Conservation (phyloP, 2,329 filamentous ascomycete species). For the Byssothecium circinans region DNA sequence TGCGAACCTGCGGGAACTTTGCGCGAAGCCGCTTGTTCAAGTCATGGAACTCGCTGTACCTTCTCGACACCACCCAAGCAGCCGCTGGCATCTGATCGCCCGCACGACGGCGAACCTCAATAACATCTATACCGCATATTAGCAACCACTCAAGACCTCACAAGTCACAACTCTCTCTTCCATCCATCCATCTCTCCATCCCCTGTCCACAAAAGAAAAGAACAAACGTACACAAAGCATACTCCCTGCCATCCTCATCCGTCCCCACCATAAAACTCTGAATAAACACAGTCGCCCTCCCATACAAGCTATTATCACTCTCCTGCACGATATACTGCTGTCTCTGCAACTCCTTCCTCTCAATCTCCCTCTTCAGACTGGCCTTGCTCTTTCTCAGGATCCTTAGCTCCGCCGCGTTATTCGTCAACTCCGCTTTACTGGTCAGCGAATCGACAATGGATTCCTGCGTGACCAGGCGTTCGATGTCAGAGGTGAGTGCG, state of each 20-base stretch:
- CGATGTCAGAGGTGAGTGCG: conserved; percentile 84
- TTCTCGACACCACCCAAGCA: conserved; percentile 85
- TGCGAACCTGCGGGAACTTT: conserved; percentile 82
- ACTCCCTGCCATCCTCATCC: conserved; percentile 91
- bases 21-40: conserved; percentile 85
- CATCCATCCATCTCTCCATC: too few species aligned
- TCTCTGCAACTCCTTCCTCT: conserved; percentile 90
- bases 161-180: too few species aligned
- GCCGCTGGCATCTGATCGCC: conserved; percentile 97
- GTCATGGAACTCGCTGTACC: conserved; percentile 97
- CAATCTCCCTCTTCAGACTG: conserved; percentile 88
- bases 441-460: conserved; percentile 89
- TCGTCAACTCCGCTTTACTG: conserved; percentile 92
- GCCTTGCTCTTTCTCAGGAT: conserved; percentile 93
- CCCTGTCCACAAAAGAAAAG: too few species aligned
- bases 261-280: conserved; percentile 90
- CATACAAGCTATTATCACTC: conserved; percentile 95
- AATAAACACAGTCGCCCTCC: conserved; percentile 84
- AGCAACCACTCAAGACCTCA: not conserved
- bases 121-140: conserved; percentile 59
- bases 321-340: conserved; percentile 98
- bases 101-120: conserved; percentile 87
- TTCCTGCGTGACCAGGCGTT: conserved; percentile 83
- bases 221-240: conserved; percentile 68
- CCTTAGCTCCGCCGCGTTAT: conserved; percentile 89